A percentile compares a stretch with the other conserved stretches of the same genome.
Conservation (phyloP, 148 eudicot species). For the Fagopyrum homotropicum region DNA sequence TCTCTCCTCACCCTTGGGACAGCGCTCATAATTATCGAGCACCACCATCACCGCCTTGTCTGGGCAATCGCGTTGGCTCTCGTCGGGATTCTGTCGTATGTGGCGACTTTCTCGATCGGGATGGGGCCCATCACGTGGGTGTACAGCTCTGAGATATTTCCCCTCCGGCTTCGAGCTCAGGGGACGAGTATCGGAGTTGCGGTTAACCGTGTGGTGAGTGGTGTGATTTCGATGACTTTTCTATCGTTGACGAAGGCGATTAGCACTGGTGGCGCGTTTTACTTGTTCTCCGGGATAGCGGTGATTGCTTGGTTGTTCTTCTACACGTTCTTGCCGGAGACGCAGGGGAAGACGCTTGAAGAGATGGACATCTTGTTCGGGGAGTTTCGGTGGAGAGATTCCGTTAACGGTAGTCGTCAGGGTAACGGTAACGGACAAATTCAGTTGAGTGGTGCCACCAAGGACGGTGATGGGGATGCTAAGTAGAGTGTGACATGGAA, state of each 20-base stretch:
- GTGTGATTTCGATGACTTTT: slow-evolving; percentile 24
- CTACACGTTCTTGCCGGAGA: slow-evolving; percentile 21
- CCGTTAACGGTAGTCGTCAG: background rate
- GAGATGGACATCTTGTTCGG: slow-evolving; percentile 20
- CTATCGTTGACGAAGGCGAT: slow-evolving; percentile 12
- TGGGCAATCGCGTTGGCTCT: slow-evolving; percentile 32
- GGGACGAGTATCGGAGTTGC: slow-evolving; percentile 26
- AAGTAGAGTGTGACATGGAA: background rate
- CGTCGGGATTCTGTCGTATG: slow-evolving; percentile 18
- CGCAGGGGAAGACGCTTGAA: slow-evolving; percentile 21
- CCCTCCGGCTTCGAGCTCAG: slow-evolving; percentile 34
- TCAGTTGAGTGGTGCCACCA: slow-evolving; percentile 1
- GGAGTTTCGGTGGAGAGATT: slow-evolving; percentile 11
- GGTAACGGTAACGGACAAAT: background rate
- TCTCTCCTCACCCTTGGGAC: slow-evolving; percentile 17
- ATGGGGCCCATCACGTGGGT: slow-evolving; percentile 53
- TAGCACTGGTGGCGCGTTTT: slow-evolving; percentile 17
- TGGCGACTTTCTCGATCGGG: slow-evolving; percentile 40
- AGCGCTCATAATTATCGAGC: slow-evolving; percentile 24
- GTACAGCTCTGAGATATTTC: slow-evolving; percentile 43
- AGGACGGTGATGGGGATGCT: background rate
- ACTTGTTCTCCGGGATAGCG: slow-evolving; percentile 24
- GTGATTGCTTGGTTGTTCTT: slow-evolving; percentile 8
- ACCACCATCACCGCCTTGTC: slow-evolving; percentile 12
- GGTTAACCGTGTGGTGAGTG: slow-evolving; percentile 23